phyloP scores from a whole-genome alignment of 257 asterid genomes.

The Lycium barbarum region DNA sequence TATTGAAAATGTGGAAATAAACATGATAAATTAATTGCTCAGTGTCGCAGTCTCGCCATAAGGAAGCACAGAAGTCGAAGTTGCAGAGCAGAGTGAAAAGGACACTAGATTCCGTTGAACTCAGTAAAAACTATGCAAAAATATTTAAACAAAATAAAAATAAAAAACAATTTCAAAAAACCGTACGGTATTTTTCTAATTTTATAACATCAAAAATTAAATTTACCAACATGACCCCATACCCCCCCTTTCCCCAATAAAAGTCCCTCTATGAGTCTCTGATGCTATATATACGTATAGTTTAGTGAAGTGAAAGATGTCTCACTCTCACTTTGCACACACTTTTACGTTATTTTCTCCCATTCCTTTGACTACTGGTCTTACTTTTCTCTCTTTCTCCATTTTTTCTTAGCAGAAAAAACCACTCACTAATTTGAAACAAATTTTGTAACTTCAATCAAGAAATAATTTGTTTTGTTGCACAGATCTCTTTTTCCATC shows the following conservation, averaged over 20 bases:
- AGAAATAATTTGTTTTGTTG: not conserved
- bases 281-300: not conserved
- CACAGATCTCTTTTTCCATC: constrained; percentile 12
- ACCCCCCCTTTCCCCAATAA: not conserved
- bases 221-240: not conserved
- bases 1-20: not conserved
- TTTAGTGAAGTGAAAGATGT: constrained; percentile 19
- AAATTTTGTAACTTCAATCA: not conserved
- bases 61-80: constrained; percentile 34
- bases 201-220: not conserved
- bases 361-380: constrained; percentile 40
- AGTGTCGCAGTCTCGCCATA: constrained; percentile 13
- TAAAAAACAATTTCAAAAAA: not conserved
- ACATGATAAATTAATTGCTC: not conserved
- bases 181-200: not conserved
- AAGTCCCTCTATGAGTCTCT: constrained; percentile 20
- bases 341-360: constrained; percentile 11
- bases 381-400: not conserved
- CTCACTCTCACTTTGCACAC: constrained; percentile 9
- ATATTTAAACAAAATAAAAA: not conserved
- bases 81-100: constrained; percentile 26
- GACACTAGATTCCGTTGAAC: constrained; percentile 48
- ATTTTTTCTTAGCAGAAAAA: not conserved
- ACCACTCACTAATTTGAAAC: not conserved
- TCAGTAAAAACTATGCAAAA: constrained; percentile 18